Evolutionary conservation across 805 yeast genomes (phyloP).

Genomic region (Saturnispora quitensis): DNA sequence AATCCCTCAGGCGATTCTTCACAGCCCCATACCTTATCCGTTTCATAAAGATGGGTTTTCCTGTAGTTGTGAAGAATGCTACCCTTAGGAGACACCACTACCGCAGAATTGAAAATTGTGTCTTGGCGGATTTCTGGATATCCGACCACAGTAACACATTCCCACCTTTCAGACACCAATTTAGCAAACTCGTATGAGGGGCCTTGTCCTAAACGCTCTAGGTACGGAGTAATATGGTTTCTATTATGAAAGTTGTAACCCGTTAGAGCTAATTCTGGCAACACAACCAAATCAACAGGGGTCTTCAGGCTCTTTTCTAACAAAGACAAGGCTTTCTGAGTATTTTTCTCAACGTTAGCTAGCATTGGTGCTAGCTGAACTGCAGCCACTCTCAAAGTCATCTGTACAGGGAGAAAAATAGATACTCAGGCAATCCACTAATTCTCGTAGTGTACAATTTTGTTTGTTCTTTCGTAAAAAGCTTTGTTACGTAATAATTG

Average conservation of each 20-base stretch:
- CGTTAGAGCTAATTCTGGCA: constrained; percentile 80
- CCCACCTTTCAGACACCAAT: constrained; percentile 37
- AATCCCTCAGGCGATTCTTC: constrained; percentile 58
- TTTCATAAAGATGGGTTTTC: constrained; percentile 65
- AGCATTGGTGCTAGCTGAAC: constrained; percentile 60
- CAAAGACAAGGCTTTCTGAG: constrained; percentile 35
- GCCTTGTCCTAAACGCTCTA: constrained; percentile 35
- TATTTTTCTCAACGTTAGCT: constrained; percentile 50
- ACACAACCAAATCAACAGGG: constrained; percentile 55
- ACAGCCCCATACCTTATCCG: constrained; percentile 79
- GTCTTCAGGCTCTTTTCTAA: constrained; percentile 25
- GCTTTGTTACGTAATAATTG: background rate
- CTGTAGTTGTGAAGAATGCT: constrained; percentile 54
- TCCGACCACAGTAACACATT: constrained; percentile 69
- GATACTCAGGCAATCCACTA: background rate
- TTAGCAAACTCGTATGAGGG: constrained; percentile 49
- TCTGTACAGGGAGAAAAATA: constrained; percentile 12
- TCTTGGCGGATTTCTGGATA: constrained; percentile 55
- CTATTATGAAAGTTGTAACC: constrained; percentile 62
- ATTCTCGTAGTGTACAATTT: background rate
- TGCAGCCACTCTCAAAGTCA: constrained; percentile 50
- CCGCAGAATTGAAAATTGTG: constrained; percentile 62
- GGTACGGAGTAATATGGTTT: constrained; percentile 44
- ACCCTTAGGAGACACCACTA: constrained; percentile 54
- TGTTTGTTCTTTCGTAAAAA: background rate